These are phyloP conservation scores for Trichopus zeylanicus DNA, from an alignment of 116 monocot species.

Conservation along the genomic window DNA sequence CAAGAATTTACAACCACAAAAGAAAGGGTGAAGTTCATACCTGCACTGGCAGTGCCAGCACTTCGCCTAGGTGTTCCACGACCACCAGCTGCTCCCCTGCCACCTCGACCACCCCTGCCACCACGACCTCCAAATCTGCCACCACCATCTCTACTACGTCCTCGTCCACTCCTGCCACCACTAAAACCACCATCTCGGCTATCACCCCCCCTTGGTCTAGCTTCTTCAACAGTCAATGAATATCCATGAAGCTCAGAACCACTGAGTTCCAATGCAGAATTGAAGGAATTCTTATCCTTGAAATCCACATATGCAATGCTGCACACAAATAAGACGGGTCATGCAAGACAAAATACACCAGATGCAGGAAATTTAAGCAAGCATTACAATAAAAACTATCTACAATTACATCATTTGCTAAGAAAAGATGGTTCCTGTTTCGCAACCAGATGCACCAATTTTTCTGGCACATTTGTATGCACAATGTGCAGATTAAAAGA, in stretches of 20 bases:
- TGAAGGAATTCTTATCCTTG: constrained; percentile 21
- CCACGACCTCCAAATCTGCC: constrained; percentile 18
- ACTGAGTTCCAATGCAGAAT: constrained; percentile 32
- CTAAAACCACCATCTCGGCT: constrained; percentile 12
- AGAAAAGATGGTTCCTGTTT: too few relatives aligned
- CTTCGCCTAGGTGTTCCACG: too few relatives aligned
- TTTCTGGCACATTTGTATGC: too few relatives aligned
- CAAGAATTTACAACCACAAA: too few relatives aligned
- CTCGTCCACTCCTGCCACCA: constrained; percentile 14
- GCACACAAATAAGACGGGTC: too few relatives aligned
- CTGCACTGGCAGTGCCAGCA: neutral
- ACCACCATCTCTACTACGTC: constrained; percentile 12
- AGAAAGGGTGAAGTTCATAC: neutral
- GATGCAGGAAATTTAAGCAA: neutral
- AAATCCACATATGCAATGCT: constrained; percentile 84
- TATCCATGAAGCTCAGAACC: constrained; percentile 29
- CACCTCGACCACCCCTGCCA: too few relatives aligned
- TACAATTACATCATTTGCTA: too few relatives aligned
- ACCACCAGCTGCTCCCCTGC: too few relatives aligned
- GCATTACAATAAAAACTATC: too few relatives aligned
- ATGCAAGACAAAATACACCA: too few relatives aligned
- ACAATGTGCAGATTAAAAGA: too few relatives aligned
- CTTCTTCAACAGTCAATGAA: constrained; percentile 28
- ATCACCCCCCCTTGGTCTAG: constrained; percentile 28
- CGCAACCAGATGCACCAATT: too few relatives aligned